Base-by-base conservation (phyloP, 2,329 filamentous ascomycete genomes). In the Alternaria panax region DNA sequence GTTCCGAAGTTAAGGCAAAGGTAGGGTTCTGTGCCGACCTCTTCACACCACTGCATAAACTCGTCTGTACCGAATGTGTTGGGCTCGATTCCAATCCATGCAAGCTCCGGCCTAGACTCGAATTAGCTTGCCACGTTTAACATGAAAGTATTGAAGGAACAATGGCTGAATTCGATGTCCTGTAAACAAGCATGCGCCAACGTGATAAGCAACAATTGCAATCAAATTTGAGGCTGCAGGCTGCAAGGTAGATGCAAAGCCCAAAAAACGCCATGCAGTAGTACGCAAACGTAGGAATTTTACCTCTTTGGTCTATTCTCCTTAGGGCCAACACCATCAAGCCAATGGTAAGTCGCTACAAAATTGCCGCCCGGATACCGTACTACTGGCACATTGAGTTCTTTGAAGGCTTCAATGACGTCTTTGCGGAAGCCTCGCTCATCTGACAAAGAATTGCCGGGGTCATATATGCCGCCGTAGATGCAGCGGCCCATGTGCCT, bases 401-500 rank as follows among this genome's bases (percentile, higher is more conserved):
- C 90, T 72, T 87, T 86, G 63, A 95, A 82, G 6, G 90, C 88
- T 41, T 86, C 84, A 24, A 95, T 85, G 41, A 95, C 92, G 78
- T 95, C 92, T 66, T 85, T 91, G 38, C 92, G 88, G 80, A 92
- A 94, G 41, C 91, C 91, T 65, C 91, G 83, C 54, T 87, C 82
- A 67, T 93, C 90, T 2, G 90, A 88, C n/a, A 93, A 83, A 3
- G 87, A 80, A 75, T 88, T 93, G 32, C 84, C 85, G 1, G 91
- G 91, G 68, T 94, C 91, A 78, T 93, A 94, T 74, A 95, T 90
- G 65, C 92, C 92, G 64, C 91, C 91, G 75, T 95, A 94, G 73
- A 95, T 93, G 81, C 92, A 95, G 62, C 92, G 87, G 70, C 92
- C 92, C 91, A 95, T 95, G 78, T 95, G 92, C 70, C 90, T 92